phyloP scores from a whole-genome alignment of 73 alveolate genomes.

The Uronychia binucleata region DNA sequence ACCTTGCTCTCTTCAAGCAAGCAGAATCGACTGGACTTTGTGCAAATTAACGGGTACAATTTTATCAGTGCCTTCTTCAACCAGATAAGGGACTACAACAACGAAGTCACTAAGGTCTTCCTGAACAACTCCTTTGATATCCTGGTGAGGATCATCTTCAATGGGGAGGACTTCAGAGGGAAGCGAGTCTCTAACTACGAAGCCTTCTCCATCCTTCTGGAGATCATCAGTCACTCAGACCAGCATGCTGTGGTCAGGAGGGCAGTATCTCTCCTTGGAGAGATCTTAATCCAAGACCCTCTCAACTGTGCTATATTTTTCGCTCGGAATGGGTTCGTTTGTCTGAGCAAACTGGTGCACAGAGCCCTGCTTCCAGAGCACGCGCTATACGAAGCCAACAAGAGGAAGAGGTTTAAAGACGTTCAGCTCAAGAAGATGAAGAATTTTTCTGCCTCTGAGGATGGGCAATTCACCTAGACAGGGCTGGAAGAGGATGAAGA shows the following conservation, averaged over 20 bases:
- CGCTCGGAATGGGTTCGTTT: not conserved
- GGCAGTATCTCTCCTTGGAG: not conserved
- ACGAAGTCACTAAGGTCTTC: not conserved
- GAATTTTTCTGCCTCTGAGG: not conserved
- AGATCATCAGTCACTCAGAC: not conserved
- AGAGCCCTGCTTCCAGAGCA: not conserved
- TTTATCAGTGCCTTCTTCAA: not conserved
- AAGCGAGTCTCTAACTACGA: not conserved
- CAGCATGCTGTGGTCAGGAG: not conserved
- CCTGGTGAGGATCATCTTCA: not conserved
- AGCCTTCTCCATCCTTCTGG: not conserved
- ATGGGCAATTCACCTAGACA: not conserved
- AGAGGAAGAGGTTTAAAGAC: not conserved
- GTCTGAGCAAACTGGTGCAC: not conserved
- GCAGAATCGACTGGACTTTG: not conserved
- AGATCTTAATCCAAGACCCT: not conserved
- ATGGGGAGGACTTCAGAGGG: not conserved
- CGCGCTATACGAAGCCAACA: not conserved
- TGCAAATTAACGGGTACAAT: not conserved
- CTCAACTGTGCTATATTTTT: not conserved
- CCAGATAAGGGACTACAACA: not conserved
- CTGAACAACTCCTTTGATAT: not conserved
- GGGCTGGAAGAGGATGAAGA: not conserved
- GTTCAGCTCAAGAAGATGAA: not conserved
- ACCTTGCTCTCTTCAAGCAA: not conserved